Base-by-base conservation (phyloP, 2,329 filamentous ascomycete genomes). In the Tricladium varicosporioides region DNA sequence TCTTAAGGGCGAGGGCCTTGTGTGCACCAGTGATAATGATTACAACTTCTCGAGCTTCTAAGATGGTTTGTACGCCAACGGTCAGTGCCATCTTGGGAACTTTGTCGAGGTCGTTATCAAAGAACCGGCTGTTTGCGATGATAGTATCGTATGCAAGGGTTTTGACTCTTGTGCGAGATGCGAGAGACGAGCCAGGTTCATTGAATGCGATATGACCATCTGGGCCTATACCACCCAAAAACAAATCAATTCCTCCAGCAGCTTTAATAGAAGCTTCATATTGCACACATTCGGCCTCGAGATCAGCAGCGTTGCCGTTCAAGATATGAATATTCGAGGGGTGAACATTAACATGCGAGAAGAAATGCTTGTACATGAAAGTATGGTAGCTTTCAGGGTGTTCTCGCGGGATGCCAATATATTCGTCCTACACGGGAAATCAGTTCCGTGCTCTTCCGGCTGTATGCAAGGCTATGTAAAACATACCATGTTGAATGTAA, bases 351-450 rank as follows among this genome's bases (percentile, higher is more conserved):
- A 94, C 86, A 65, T 84, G 90, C 45, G 88, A 90, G 79, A 95
- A 95, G 79, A 95, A 91, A 75, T 94, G 82, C 74, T 89, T 90
- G 82, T 92, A 95, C 91, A 95, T 94, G 78, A 94, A 95, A 63
- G 86, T 89, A 76, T 95, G 91, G 75, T 95, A 95, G 67, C 87
- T 91, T 72, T 94, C 86, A 11, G 89, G 86, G 71, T 95, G 89
- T 66, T 92, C 89, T 67, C 89, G 85, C 33, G 90, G 87, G 61
- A 95, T 82, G 56, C 88, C 89, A 63, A 94, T 89, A 69, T 95
- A 95, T 75, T 95, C 91, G 74, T 95, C 91, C 85, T 88, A 63
- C 36, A 43, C 18, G 47, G 48, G 48, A 31, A 22, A 19, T 56
- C 42, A 56, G 53, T n/a, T 51, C 48, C 47, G 43, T 50, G 36